Conservation (phyloP, 192 early-diverging fungal species). For the Rhizoclosmatium sp. region DNA sequence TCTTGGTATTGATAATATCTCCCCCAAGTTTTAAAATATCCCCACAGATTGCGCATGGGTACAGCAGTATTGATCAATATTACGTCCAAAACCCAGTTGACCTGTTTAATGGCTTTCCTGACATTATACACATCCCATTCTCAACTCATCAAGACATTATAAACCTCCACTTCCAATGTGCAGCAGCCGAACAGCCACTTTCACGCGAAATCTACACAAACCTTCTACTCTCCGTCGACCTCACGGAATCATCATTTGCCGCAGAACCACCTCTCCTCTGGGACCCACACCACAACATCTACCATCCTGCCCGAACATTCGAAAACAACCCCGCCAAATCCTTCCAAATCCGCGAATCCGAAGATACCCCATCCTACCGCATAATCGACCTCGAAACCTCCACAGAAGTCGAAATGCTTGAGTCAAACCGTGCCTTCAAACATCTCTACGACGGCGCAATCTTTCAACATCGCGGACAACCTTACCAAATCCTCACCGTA, state of each 20-base stretch:
- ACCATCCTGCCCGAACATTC: conserved; percentile 54
- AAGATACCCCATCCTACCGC: conserved; percentile 32
- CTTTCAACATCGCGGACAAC: conserved; percentile 65
- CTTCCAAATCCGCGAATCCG: conserved; percentile 55
- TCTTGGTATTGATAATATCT: background rate
- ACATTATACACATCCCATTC: conserved; percentile 45
- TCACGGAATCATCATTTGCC: background rate
- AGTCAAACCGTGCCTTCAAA: conserved; percentile 58
- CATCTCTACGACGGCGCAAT: conserved; percentile 58
- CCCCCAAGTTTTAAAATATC: background rate
- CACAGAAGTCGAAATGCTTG: conserved; percentile 59
- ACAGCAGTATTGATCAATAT: conserved; percentile 66
- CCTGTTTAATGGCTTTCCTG: conserved; percentile 60
- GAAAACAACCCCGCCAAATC: conserved; percentile 51
- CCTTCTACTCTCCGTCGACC: background rate
- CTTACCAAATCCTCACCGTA: conserved; percentile 63
- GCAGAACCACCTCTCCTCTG: conserved; percentile 4
- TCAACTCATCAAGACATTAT: conserved; percentile 43
- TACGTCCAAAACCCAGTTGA: conserved; percentile 48
- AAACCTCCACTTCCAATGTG: conserved; percentile 75
- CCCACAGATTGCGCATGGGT: conserved; percentile 45
- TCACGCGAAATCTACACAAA: conserved; percentile 2
- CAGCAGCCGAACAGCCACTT: conserved; percentile 68
- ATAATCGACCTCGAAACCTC: conserved; percentile 60
- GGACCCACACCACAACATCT: conserved; percentile 41